Evolutionary conservation across 192 early-diverging fungal genomes (phyloP), one percentile per base, ranked within the genome.

Genomic region (Coemansia sp.): DNA sequence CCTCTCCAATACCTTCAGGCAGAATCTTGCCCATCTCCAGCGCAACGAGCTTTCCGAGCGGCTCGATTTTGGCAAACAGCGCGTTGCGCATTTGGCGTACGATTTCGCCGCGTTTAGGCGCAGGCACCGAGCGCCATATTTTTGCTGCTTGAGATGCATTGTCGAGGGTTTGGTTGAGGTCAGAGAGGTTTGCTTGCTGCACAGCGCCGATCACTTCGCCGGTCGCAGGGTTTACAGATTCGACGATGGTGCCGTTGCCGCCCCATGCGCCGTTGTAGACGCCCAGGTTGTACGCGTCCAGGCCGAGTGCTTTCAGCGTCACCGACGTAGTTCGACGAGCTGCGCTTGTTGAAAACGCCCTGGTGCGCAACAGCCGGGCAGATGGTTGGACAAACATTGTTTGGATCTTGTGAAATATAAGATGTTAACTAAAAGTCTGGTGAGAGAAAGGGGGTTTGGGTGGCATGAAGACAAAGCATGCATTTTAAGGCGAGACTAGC

Each of bases 21-120:
- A 90, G 60, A 61, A 98, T 95, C 82, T 98, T 98, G 67, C 95
- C 95, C 87, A 98, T 93, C 79, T 97, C 95, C 47, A 96, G 74
- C 12, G 93, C 80, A 10, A 98, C 92, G 18, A 98, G 83, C 20
- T 82, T 83, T n/a, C 93, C 95, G 41, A 98, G 84, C 14, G 88
- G 87, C 54, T 91, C 78, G 56, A 89, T 87, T 61, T 93, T 87
- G 13, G 76, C 82, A 53, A 84, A 81, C 27, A 98, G 84, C 26
- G 88, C 88, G 54, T 92, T 87, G 52, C 94, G 85, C 87, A 98
- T 96, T 61, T 91, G 88, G 23, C 93, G 85, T 27, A 98, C 86
- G 50, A 98, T 86, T 59, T 95, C 91, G 38, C 95, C 95, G 56
- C 95, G 87, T 66, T 88, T 84, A 19, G 95, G 95, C 24, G 89